Evolutionary conservation across 2,329 filamentous ascomycete genomes (phyloP).

Genomic region (Chalaropsis ovoidea): DNA sequence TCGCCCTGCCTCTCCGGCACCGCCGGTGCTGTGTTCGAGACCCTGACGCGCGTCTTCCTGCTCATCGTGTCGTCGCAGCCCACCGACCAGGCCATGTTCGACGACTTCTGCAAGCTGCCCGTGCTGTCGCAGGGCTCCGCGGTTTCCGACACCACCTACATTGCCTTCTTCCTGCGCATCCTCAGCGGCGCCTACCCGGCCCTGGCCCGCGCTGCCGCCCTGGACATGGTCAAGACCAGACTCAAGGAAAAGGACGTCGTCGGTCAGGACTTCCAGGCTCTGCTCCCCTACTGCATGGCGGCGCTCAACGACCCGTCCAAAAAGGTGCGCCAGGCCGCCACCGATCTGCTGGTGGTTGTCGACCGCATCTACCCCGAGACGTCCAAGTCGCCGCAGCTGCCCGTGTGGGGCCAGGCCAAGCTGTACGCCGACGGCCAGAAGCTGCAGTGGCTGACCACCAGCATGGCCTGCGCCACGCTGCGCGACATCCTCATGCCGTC

Average conservation of each 20-base stretch:
- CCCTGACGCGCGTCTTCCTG: conserved; percentile 51
- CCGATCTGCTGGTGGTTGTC: conserved; percentile 53
- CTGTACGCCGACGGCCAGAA: conserved; percentile 53
- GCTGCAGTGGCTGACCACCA: conserved; percentile 48
- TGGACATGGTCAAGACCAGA: conserved; percentile 52
- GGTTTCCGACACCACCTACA: conserved; percentile 53
- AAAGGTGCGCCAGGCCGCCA: conserved; percentile 65
- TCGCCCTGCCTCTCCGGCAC: conserved; percentile 45
- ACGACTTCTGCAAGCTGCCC: conserved; percentile 45
- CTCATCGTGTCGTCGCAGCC: conserved; percentile 40
- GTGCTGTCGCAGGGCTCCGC: conserved; percentile 47
- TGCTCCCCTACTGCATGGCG: conserved; percentile 71
- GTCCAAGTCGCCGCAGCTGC: conserved; percentile 32
- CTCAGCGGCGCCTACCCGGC: conserved; percentile 64
- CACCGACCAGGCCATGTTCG: conserved; percentile 35
- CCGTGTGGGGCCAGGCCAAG: conserved; percentile 49
- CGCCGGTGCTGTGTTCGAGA: conserved; percentile 45
- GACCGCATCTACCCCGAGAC: conserved; percentile 39
- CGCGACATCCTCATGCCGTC: conserved; percentile 59
- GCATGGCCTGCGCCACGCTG: conserved; percentile 52
- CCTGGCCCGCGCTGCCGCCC: conserved; percentile 56
- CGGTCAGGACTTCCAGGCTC: conserved; percentile 58
- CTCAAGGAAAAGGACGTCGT: conserved; percentile 43
- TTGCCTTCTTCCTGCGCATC: conserved; percentile 65
- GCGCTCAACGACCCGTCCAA: conserved; percentile 67